These are phyloP conservation scores for Schizophyllum commune DNA, from an alignment of 1,284 basidiomycete species.

Conservation along the genomic window DNA sequence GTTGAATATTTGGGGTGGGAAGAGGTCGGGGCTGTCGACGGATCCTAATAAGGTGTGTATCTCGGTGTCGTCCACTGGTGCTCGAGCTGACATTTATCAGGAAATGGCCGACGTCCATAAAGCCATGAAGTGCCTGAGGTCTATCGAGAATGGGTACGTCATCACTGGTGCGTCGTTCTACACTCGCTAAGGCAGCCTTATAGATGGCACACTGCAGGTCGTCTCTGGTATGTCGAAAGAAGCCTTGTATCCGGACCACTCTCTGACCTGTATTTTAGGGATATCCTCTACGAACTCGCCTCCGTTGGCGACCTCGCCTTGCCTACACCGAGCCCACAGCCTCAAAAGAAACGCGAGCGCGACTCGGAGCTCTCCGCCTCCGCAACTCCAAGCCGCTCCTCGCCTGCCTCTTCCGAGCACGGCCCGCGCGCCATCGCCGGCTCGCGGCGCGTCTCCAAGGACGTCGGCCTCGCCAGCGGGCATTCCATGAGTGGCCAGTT, in stretches of 20 bases:
- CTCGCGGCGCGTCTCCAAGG: background rate
- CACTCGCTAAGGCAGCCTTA: no score
- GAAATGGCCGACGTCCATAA: constrained; percentile 67
- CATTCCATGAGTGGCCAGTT: background rate
- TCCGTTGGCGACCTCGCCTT: constrained; percentile 59
- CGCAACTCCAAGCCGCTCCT: background rate
- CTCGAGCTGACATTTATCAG: constrained; percentile 17
- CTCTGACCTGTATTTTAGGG: constrained; percentile 19
- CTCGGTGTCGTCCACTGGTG: background rate
- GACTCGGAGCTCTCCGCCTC: background rate
- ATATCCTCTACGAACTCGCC: constrained; percentile 61
- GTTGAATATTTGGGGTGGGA: constrained; percentile 69
- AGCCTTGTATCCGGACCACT: no score
- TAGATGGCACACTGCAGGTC: constrained; percentile 42
- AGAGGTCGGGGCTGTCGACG: constrained; percentile 36
- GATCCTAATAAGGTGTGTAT: constrained; percentile 3
- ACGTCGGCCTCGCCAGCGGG: background rate
- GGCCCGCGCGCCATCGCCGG: background rate
- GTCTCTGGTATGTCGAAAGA: constrained; percentile 27
- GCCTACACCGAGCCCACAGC: constrained; percentile 18
- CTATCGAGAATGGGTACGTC: constrained; percentile 10
- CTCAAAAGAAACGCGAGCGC: background rate
- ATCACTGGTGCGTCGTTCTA: no score
- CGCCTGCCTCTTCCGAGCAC: background rate
- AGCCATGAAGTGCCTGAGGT: constrained; percentile 26